Conservation (phyloP, 202 grass and related monocot species). For the Elaeis oleifera region DNA sequence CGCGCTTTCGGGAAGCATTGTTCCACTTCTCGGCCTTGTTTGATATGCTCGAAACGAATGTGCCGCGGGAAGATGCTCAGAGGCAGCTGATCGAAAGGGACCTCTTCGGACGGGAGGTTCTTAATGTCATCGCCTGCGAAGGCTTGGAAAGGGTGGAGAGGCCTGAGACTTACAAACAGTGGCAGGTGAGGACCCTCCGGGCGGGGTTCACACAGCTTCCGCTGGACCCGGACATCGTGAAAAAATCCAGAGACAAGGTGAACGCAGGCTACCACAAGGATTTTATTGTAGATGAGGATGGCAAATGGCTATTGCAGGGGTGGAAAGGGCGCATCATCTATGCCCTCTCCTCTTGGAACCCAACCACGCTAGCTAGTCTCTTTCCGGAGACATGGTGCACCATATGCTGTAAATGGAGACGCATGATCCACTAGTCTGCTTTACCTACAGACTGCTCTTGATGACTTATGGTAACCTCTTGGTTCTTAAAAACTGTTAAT, state of each 20-base stretch:
- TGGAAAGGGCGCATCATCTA: slow-evolving; percentile 87
- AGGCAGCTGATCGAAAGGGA: slow-evolving; percentile 63
- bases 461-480: no score
- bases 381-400: not conserved
- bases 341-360: slow-evolving; percentile 79
- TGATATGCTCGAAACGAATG: slow-evolving; percentile 80
- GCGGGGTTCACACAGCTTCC: slow-evolving; percentile 79
- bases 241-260: slow-evolving; percentile 51
- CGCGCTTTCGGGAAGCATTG: slow-evolving; percentile 82
- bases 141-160: slow-evolving; percentile 89
- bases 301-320: slow-evolving; percentile 76
- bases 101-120: slow-evolving; percentile 56
- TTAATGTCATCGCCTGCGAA: slow-evolving; percentile 86
- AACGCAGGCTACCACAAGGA: slow-evolving; percentile 68
- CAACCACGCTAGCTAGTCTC: slow-evolving; percentile 1
- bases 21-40: slow-evolving; percentile 75
- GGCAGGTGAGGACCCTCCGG: slow-evolving; percentile 57
- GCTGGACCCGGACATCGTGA: slow-evolving; percentile 64
- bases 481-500: no score
- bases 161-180: slow-evolving; percentile 89
- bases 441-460: no score
- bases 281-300: slow-evolving; percentile 71
- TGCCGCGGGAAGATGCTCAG: slow-evolving; percentile 52
- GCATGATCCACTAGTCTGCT: no score
- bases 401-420: not conserved